Base-by-base conservation (phyloP, 805 yeast species). In the Cyberlindnera mississippiensis region DNA sequence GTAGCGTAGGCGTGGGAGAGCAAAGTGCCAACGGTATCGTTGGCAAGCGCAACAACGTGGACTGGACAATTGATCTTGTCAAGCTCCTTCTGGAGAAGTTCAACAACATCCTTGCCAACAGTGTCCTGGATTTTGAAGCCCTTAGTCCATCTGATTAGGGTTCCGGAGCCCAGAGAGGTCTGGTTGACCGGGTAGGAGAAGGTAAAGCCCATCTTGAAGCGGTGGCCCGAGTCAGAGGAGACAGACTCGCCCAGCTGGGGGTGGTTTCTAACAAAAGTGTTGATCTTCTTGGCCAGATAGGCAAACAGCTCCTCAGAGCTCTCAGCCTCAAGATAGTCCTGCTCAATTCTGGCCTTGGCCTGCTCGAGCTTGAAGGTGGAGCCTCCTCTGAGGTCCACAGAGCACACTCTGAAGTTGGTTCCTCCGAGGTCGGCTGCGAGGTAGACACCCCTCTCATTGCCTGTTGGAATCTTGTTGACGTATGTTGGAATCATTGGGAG, bases 391-490 rank as follows among this genome's bases (percentile, higher is more conserved):
- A 91, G 72, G 28, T 72, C 62, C 24, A 91, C 90, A 2, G 96
- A 88, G 60, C 97, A 89, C 19, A 93, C 96, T 56, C 99, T 75
- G 67, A 91, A 88, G 63, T 93, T 90, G 44, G 98, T 90, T 38
- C 98, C 98, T 48, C 99, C 99, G 40, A 91, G 72, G 60, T 91
- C 98, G 4, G 93, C 96, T 41, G 98, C 98, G 46, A 91, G 68
- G 48, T 74, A 78, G 30, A 85, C 70, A 34, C 98, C 98, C 41
- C 69, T 71, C 61, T 91, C 99, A 36, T 75, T 71, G 33, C 99
- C 99, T 33, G 73, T 75, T 17, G 99, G 99, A 42, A 87, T 75
- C 10, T 76, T 72, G 8, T 96, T 86, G 27, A 91, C 96, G 59
- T 64, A 91, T 1, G 96, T 78, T 28, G 98, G 98, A 54, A 93